Evolutionary conservation across 2,329 filamentous ascomycete genomes (phyloP).

Genomic region (Arthrobotrys sphaeroides): DNA sequence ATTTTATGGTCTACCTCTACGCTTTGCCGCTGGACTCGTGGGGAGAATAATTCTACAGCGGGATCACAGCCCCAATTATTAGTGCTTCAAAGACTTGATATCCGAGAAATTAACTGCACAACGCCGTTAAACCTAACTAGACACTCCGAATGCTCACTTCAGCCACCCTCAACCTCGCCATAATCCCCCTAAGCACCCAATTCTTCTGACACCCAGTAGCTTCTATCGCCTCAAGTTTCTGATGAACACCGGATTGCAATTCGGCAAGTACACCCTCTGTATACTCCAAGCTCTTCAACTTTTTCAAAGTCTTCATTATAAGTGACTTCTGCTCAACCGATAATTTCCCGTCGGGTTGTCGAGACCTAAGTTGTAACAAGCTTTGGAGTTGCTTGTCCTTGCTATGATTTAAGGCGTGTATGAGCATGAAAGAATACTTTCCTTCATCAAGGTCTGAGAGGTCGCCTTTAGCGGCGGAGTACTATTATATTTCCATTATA

Average conservation of each 20-base stretch:
- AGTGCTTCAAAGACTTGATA: no score
- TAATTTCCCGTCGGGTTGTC: neutral
- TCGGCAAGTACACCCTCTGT: neutral
- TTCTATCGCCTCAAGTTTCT: neutral
- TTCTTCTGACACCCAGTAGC: neutral
- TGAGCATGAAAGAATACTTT: neutral
- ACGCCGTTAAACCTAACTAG: neutral
- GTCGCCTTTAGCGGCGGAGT: neutral
- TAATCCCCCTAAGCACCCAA: slow-evolving; percentile 2
- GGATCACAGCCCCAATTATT: no score
- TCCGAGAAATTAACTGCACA: neutral
- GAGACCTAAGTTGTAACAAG: neutral
- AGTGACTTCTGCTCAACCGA: neutral
- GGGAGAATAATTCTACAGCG: no score
- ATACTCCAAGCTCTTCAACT: slow-evolving; percentile 2
- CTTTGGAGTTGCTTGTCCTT: slow-evolving; percentile 4
- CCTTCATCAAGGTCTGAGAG: slow-evolving; percentile 9
- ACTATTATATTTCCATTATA: neutral
- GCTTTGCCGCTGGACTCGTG: no score
- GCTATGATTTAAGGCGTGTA: neutral
- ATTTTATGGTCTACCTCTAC: neutral
- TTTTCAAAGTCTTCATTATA: neutral
- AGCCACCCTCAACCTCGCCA: slow-evolving; percentile 5
- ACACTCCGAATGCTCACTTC: neutral
- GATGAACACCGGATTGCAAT: neutral